Conservation (phyloP, 306 rosid species). For the Ochetophila trinervis region DNA sequence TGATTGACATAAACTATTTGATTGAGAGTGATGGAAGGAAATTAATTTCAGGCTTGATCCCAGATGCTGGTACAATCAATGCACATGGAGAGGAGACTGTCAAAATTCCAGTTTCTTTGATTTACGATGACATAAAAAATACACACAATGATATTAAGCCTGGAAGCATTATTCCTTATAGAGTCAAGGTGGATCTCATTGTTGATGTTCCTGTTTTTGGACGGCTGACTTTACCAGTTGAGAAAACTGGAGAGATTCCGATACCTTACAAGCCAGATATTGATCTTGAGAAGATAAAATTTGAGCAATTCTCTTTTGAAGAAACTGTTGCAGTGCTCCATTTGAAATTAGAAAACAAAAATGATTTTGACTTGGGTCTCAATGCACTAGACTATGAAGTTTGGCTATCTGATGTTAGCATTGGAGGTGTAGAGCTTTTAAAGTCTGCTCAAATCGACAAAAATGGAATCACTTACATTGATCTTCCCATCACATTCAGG, state of each 20-base stretch:
- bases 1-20: conserved; percentile 75
- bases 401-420: conserved; percentile 76
- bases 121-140: conserved; percentile 77
- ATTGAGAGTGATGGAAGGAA: conserved; percentile 91
- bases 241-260: conserved; percentile 93
- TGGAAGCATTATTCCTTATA: conserved; percentile 80
- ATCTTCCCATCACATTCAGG: conserved; percentile 78
- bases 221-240: conserved; percentile 75
- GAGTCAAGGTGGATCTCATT: conserved; percentile 72
- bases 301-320: conserved; percentile 74
- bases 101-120: conserved; percentile 62
- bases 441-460: conserved; percentile 65
- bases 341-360: conserved; percentile 85
- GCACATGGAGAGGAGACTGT: conserved; percentile 88
- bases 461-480: conserved; percentile 51
- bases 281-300: conserved; percentile 75
- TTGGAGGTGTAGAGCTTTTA: conserved; percentile 67
- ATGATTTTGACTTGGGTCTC: conserved; percentile 84
- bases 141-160: conserved; percentile 71
- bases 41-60: conserved; percentile 80
- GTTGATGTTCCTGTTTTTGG: conserved; percentile 88
- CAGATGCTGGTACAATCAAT: conserved; percentile 85
- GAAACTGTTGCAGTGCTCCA: conserved; percentile 85
- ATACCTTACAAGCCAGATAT: conserved; percentile 94
- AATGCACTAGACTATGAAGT: conserved; percentile 74